Percentiles rank a stretch among this genome's conserved stretches.
These are phyloP conservation scores for Oryza australiensis DNA, from an alignment of 176 grass and related monocot genomes.

Conservation along the genomic window DNA sequence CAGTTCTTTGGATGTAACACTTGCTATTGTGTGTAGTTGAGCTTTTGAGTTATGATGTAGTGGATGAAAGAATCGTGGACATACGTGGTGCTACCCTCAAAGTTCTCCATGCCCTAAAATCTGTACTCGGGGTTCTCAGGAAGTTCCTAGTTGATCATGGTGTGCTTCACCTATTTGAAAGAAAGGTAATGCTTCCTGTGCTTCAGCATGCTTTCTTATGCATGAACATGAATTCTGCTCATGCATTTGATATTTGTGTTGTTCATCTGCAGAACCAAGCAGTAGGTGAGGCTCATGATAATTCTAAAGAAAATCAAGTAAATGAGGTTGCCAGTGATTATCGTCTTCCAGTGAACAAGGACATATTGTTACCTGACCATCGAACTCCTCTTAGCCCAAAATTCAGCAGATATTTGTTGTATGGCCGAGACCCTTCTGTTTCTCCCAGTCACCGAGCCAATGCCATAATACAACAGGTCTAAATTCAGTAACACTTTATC, in stretches of 20 bases:
- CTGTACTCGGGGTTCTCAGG: conserved; percentile 59
- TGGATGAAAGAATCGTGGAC: conserved; percentile 76
- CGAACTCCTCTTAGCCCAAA: conserved; percentile 30
- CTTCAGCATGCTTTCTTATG: not conserved
- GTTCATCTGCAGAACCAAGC: conserved; percentile 39
- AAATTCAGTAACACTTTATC: not conserved
- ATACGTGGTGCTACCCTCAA: conserved; percentile 68
- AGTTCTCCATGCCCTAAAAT: conserved; percentile 62
- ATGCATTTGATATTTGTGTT: conserved; percentile 22
- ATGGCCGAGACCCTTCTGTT: conserved; percentile 51
- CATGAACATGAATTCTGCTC: conserved; percentile 4
- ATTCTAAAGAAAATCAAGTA: conserved; percentile 37
- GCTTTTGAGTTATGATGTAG: conserved; percentile 23
- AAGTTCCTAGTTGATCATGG: conserved; percentile 89
- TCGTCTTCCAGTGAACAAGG: conserved; percentile 44
- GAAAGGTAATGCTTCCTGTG: conserved; percentile 37
- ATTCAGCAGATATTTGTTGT: conserved; percentile 37
- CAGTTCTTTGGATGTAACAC: conserved; percentile 3
- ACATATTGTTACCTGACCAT: conserved; percentile 47
- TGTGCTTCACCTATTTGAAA: conserved; percentile 85
- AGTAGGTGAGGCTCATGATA: not conserved
- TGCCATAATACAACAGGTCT: conserved; percentile 57
- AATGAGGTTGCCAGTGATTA: conserved; percentile 38
- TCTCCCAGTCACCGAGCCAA: conserved; percentile 31
- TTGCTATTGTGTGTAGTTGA: conserved; percentile 32